A percentile compares a stretch with the other conserved stretches of the same genome.
Conservation (phyloP, 2,329 filamentous ascomycete species). For the Davidsoniella neocaledoniae region DNA sequence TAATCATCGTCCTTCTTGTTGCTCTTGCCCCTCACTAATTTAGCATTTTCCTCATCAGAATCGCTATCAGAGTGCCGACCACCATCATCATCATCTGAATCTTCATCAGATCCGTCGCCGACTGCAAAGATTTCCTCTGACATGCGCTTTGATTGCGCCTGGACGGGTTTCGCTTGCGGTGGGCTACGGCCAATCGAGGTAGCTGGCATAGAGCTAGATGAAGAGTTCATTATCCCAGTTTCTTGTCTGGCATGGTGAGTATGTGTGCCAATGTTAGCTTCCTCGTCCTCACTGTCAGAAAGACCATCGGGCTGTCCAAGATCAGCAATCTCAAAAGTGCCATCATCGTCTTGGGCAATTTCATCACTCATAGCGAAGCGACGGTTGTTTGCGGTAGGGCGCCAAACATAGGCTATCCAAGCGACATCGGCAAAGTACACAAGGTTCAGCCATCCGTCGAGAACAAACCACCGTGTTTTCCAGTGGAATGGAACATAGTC, state of each 20-base stretch:
- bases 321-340: constrained; percentile 83
- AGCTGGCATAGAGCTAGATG: constrained; percentile 10
- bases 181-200: background rate
- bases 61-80: constrained; percentile 1
- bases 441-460: constrained; percentile 93
- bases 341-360: constrained; percentile 95
- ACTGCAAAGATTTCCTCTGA: constrained; percentile 90
- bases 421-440: constrained; percentile 89
- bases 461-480: constrained; percentile 93
- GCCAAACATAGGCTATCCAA: constrained; percentile 90
- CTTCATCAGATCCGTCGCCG: constrained; percentile 36
- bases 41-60: constrained; percentile 39
- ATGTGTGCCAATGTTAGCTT: constrained; percentile 17
- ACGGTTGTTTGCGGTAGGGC: constrained; percentile 89
- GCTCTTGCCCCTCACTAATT: constrained; percentile 30
- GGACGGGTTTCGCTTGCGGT: constrained; percentile 13
- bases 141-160: constrained; percentile 28
- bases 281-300: constrained; percentile 38
- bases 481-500: constrained; percentile 93
- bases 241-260: constrained; percentile 4
- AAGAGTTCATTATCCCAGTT: constrained; percentile 2
- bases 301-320: constrained; percentile 59
- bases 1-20: constrained; percentile 1
- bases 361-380: constrained; percentile 98
- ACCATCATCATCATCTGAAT: constrained; percentile 3